Percentiles rank a stretch among this genome's conserved stretches.
These are phyloP conservation scores for Lactarius indigo DNA, from an alignment of 768 basidiomycete species.

Conservation along the genomic window DNA sequence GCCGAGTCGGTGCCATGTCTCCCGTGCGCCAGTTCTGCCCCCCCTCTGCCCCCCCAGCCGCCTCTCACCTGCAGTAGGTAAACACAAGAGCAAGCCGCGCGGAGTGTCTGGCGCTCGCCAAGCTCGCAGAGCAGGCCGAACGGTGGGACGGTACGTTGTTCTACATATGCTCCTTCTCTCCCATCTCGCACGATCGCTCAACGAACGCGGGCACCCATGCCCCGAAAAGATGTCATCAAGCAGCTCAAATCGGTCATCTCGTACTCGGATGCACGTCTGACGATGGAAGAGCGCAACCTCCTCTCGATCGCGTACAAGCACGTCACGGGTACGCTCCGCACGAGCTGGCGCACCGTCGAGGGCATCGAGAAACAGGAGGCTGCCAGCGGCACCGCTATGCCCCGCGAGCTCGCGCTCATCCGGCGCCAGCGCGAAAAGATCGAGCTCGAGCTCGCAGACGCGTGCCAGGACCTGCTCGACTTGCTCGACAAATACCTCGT, in stretches of 20 bases:
- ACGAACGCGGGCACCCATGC: not conserved
- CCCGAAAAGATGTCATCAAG: conserved; percentile 58
- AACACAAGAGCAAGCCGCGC: conserved; percentile 24
- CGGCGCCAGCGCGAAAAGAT: conserved; percentile 70
- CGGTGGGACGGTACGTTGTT: conserved; percentile 72
- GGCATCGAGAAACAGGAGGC: conserved; percentile 65
- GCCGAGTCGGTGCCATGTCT: conserved; percentile 9
- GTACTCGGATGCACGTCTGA: conserved; percentile 62
- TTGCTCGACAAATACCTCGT: conserved; percentile 59
- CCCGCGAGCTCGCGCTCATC: conserved; percentile 62
- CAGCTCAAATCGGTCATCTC: conserved; percentile 76
- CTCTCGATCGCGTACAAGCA: conserved; percentile 92
- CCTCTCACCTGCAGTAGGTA: conserved; percentile 18
- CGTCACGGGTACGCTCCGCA: conserved; percentile 75
- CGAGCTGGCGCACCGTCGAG: conserved; percentile 81
- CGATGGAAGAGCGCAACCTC: conserved; percentile 83
- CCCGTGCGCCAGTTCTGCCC: conserved; percentile 15
- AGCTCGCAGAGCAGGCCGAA: conserved; percentile 84
- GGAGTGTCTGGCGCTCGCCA: conserved; percentile 61
- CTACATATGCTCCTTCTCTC: not conserved
- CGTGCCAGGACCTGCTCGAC: conserved; percentile 76
- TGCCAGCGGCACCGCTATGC: conserved; percentile 41
- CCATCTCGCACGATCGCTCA: not conserved
- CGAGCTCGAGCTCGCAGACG: conserved; percentile 69
- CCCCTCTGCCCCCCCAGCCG: not conserved